A percentile compares a stretch with the other conserved stretches of the same genome.
Conservation (phyloP, 176 grass and related monocot genomes). For the Thalia dealbata region DNA sequence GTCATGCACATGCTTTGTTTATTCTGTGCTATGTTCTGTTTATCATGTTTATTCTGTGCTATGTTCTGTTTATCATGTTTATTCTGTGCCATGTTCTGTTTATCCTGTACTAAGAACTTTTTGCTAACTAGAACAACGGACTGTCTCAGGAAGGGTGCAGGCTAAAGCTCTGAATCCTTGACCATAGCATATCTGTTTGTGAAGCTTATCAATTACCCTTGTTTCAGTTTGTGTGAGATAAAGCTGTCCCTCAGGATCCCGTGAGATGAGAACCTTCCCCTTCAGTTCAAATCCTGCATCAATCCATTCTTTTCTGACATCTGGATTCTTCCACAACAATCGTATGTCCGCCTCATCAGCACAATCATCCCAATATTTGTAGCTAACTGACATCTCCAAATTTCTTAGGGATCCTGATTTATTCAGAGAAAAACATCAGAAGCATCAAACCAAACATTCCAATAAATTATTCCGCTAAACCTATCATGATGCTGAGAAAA, state of each 20-base stretch:
- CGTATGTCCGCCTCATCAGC: constrained; percentile 66
- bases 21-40: background rate
- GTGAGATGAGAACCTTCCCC: constrained; percentile 79
- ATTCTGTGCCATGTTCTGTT: no score
- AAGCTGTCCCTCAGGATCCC: constrained; percentile 79
- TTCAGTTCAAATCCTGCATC: constrained; percentile 65
- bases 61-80: background rate
- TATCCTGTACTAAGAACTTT: no score
- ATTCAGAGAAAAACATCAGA: background rate
- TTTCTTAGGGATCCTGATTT: background rate
- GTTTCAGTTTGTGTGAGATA: constrained; percentile 93
- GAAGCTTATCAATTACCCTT: constrained; percentile 31
- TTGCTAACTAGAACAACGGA: no score
- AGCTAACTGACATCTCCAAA: constrained; percentile 60
- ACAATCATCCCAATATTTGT: constrained; percentile 93
- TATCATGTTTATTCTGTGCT: background rate
- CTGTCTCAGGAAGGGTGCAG: no score
- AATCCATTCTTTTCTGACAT: constrained; percentile 78
- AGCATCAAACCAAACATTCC: background rate
- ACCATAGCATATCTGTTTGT: background rate
- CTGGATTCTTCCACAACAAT: constrained; percentile 65
- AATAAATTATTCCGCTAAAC: no score
- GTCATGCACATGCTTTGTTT: background rate
- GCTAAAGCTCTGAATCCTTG: no score
- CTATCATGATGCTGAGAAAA: no score